Base-by-base conservation (phyloP, 768 basidiomycete genomes). In the Leccinellum rugosiceps region DNA sequence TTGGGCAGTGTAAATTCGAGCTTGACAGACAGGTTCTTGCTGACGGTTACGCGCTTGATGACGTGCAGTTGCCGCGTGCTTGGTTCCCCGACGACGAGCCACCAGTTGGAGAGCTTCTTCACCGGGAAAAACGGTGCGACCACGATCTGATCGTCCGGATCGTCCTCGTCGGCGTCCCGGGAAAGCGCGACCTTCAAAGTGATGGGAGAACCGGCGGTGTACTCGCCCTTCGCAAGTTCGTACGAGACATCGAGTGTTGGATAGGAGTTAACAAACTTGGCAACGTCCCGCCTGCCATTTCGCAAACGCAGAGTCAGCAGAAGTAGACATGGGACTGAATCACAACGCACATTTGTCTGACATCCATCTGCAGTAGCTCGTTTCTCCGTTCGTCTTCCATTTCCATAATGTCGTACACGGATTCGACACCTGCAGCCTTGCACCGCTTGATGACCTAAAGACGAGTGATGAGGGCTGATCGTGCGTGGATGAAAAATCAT, bases 371-470 rank as follows among this genome's bases (percentile, higher is more conserved):
- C 28, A 98, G 74, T 23, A 98, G 75, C 53, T 85, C 77, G 56
- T 84, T 90, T 34, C 97, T 83, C 67, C 91, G 81, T 57, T 90
- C 88, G 64, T 98, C 96, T 68, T 98, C 97, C 85, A 98, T 86
- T 71, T 98, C 97, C 92, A 98, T 97, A 60, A 98, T 82, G 69
- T 98, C 97, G 70, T 98, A 97, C 0, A 99, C 94, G 1, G 91
- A 90, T 58, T 93, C 92, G 53, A 97, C 78, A 8, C 83, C 83
- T 7, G 86, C 89, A 0, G 80, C 83, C 68, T 90, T 90, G 77
- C 94, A 98, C 10, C 94, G 84, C 66, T 85, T 83, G 68, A 98
- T 77, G 44, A 90, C 85, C 88, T 92, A 61, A n/a, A n/a, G 2
- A 28, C 52, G 52, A 19, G 48, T 21, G 21, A 60, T 63, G 30